Conservation (phyloP, 2,329 filamentous ascomycete genomes). For the Arthrinium puccinioides region DNA sequence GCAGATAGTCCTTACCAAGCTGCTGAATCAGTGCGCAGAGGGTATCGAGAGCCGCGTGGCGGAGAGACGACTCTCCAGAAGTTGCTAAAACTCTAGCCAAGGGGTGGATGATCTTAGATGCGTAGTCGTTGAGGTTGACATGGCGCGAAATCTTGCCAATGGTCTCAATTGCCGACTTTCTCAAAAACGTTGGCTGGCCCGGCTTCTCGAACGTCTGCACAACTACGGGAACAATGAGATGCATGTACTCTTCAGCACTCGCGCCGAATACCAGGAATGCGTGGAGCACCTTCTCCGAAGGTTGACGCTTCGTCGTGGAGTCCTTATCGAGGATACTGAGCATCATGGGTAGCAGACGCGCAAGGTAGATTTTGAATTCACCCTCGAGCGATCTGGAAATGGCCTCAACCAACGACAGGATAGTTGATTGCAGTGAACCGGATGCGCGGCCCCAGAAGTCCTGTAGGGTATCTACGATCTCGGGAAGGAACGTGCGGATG, state of each 20-base stretch:
- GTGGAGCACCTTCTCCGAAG: slow-evolving; percentile 86
- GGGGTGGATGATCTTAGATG: slow-evolving; percentile 92
- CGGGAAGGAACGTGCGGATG: slow-evolving; percentile 81
- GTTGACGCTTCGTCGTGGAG: slow-evolving; percentile 62
- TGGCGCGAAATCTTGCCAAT: slow-evolving; percentile 90
- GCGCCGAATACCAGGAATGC: slow-evolving; percentile 94
- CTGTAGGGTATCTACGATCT: slow-evolving; percentile 78
- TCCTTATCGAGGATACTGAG: slow-evolving; percentile 89
- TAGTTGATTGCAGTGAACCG: slow-evolving; percentile 78
- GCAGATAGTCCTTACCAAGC: slow-evolving; percentile 87
- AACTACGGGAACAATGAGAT: slow-evolving; percentile 92
- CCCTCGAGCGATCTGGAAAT: slow-evolving; percentile 91
- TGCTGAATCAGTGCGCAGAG: slow-evolving; percentile 94
- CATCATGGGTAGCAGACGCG: slow-evolving; percentile 85
- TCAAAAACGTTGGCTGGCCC: slow-evolving; percentile 69
- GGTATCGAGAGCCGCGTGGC: slow-evolving; percentile 82
- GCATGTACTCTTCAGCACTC: slow-evolving; percentile 98
- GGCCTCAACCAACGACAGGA: slow-evolving; percentile 84
- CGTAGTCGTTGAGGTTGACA: slow-evolving; percentile 95
- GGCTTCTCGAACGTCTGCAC: slow-evolving; percentile 90
- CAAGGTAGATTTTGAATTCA: slow-evolving; percentile 95
- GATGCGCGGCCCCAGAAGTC: slow-evolving; percentile 82
- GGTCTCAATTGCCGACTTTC: slow-evolving; percentile 87
- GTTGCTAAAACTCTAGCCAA: slow-evolving; percentile 70
- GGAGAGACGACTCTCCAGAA: slow-evolving; percentile 63